Conservation (phyloP, 768 basidiomycete species). For the Mycena amicta region DNA sequence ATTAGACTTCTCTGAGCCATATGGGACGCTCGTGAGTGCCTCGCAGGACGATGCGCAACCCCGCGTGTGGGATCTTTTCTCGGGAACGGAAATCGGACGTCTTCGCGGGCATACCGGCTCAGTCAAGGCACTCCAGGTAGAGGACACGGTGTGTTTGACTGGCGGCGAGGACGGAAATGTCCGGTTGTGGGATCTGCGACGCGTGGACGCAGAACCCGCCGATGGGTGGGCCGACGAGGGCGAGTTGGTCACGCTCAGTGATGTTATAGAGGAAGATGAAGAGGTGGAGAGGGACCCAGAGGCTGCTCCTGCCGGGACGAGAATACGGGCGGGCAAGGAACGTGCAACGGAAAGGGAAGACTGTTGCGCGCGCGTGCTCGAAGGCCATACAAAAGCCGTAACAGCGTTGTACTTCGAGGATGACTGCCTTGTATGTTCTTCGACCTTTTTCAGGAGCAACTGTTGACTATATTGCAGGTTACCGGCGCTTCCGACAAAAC, state of each 20-base stretch:
- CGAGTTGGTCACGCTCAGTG: conserved; percentile 59
- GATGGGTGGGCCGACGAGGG: conserved; percentile 49
- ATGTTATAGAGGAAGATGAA: conserved; percentile 65
- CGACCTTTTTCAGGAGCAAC: too few species aligned
- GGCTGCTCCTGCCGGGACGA: conserved; percentile 39
- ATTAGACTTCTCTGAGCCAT: conserved; percentile 95
- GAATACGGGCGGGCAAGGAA: conserved; percentile 42
- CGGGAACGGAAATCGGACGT: conserved; percentile 84
- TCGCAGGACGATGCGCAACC: conserved; percentile 86
- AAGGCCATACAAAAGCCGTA: conserved; percentile 92
- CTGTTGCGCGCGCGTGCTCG: conserved; percentile 72
- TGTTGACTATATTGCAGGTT: too few species aligned
- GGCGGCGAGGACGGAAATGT: conserved; percentile 87
- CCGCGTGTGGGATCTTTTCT: conserved; percentile 92
- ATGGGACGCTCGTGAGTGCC: conserved; percentile 89
- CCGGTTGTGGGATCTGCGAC: conserved; percentile 87
- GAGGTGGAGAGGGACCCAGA: conserved; percentile 46
- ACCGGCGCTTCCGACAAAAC: conserved; percentile 99
- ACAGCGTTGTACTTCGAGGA: conserved; percentile 96
- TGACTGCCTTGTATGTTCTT: conserved; percentile 73
- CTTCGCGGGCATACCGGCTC: conserved; percentile 79
- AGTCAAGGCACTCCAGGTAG: conserved; percentile 92
- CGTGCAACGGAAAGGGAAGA: conserved; percentile 46
- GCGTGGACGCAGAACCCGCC: conserved; percentile 77
- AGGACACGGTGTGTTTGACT: conserved; percentile 87